phyloP scores from a whole-genome alignment of 2,329 filamentous ascomycete species.

The Dothideomycetidae sp. region DNA sequence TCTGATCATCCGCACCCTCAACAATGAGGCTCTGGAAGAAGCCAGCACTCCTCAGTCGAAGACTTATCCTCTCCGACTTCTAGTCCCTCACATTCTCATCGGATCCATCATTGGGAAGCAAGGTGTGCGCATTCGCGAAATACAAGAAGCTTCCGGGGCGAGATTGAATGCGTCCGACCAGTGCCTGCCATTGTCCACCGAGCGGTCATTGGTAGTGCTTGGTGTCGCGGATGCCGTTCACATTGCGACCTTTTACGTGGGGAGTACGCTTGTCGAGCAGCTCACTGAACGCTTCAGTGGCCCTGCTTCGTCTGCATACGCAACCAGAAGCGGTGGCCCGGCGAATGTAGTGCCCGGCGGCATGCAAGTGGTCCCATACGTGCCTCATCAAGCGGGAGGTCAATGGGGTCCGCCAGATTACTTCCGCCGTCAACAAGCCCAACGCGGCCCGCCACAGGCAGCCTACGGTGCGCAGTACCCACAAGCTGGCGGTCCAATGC shows the following conservation, averaged over 20 bases:
- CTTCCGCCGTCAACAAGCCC: slow-evolving; percentile 61
- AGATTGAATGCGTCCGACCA: slow-evolving; percentile 93
- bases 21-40: slow-evolving; percentile 84
- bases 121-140: slow-evolving; percentile 90
- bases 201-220: slow-evolving; percentile 94
- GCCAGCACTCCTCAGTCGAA: slow-evolving; percentile 88
- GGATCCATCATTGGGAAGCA: slow-evolving; percentile 98
- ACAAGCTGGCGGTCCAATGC: slow-evolving; percentile 34
- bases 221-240: slow-evolving; percentile 96
- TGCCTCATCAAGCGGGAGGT: slow-evolving; percentile 80
- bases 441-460: slow-evolving; percentile 48
- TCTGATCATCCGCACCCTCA: slow-evolving; percentile 92
- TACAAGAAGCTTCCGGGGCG: slow-evolving; percentile 93
- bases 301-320: slow-evolving; percentile 92
- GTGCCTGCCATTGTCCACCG: slow-evolving; percentile 84
- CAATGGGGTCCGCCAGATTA: slow-evolving; percentile 86
- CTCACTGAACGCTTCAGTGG: slow-evolving; percentile 93
- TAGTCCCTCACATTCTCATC: slow-evolving; percentile 93
- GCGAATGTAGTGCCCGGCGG: slow-evolving; percentile 89
- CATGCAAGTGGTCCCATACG: slow-evolving; percentile 98
- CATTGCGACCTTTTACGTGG: slow-evolving; percentile 97
- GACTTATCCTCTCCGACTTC: slow-evolving; percentile 87
- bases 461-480: slow-evolving; percentile 47
- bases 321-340: slow-evolving; percentile 82
- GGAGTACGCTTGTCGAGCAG: slow-evolving; percentile 94